Conservation (phyloP, 352 stramenopile genomes). For the Globisporangium cylindrosporum region DNA sequence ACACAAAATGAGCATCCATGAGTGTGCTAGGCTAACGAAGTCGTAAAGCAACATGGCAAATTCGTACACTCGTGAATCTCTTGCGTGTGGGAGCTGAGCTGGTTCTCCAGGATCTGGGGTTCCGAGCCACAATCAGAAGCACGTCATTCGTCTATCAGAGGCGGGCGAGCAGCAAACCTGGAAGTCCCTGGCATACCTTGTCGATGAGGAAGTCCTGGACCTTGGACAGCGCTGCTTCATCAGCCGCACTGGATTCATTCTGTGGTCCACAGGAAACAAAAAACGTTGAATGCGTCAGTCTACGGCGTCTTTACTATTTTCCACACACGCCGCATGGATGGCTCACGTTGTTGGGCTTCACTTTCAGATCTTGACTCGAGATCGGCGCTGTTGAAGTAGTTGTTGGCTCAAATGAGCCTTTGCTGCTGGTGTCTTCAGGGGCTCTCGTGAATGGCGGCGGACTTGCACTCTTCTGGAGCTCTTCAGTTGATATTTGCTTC, state of each 20-base stretch:
- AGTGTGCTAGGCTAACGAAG: neutral
- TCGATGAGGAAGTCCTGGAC: constrained; percentile 34
- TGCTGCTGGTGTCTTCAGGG: neutral
- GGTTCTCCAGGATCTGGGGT: constrained; percentile 45
- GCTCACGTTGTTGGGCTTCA: neutral
- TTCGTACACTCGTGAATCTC: constrained; percentile 58
- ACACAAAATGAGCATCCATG: neutral
- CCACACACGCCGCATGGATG: neutral
- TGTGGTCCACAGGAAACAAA: neutral
- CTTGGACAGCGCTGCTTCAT: constrained; percentile 21
- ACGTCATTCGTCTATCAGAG: neutral
- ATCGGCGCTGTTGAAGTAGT: neutral
- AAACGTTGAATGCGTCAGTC: neutral
- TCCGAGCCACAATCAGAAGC: neutral
- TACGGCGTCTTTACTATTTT: neutral
- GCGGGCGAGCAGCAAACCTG: neutral
- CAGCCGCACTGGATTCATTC: constrained; percentile 27
- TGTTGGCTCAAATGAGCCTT: neutral
- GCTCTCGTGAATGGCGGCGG: neutral
- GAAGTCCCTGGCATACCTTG: constrained; percentile 23
- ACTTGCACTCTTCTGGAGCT: neutral
- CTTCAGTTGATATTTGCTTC: neutral
- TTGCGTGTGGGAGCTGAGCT: constrained; percentile 44
- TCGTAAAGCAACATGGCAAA: neutral
- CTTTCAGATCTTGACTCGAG: neutral